Percentiles rank a stretch among this genome's conserved stretches.
Conservation (phyloP, 129 eudicot species). For the Flaveria robusta region DNA sequence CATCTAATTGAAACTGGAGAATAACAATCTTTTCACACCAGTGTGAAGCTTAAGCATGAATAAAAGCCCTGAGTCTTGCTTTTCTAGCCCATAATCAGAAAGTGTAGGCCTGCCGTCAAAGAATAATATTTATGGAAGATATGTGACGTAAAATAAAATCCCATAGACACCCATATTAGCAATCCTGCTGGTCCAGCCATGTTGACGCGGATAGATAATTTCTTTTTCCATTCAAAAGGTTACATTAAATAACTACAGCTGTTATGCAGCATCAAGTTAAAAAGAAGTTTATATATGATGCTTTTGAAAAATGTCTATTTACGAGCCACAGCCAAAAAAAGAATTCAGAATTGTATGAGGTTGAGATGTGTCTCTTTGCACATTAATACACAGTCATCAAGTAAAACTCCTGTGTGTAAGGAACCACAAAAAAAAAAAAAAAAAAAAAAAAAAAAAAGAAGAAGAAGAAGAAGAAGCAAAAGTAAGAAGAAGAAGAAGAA, state of each 20-base stretch:
- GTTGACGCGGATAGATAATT: not conserved
- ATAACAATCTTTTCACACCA: not conserved
- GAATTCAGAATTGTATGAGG: not conserved
- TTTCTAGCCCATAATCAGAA: not conserved
- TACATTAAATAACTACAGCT: not conserved
- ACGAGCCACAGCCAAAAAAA: too few species aligned
- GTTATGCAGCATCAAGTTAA: not conserved
- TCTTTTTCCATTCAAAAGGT: not conserved
- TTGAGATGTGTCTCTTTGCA: slow-evolving; percentile 32
- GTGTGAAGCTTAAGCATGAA: not conserved
- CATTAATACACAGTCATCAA: slow-evolving; percentile 27
- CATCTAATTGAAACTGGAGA: not conserved
- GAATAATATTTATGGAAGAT: not conserved
- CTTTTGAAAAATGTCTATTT: not conserved
- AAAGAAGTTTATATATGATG: not conserved
- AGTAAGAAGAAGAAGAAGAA: not conserved
- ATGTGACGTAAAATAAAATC: not conserved
- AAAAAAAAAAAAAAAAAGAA: too few species aligned
- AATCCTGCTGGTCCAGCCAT: not conserved
- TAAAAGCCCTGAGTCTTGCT: not conserved
- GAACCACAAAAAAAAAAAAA: not conserved
- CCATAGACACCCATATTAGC: not conserved
- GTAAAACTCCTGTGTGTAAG: slow-evolving; percentile 3
- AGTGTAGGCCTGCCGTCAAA: too few species aligned
- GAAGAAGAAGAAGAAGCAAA: not conserved